Evolutionary conservation across 1,284 basidiomycete species (phyloP).

Genomic region (Ustilago cynodontis): DNA sequence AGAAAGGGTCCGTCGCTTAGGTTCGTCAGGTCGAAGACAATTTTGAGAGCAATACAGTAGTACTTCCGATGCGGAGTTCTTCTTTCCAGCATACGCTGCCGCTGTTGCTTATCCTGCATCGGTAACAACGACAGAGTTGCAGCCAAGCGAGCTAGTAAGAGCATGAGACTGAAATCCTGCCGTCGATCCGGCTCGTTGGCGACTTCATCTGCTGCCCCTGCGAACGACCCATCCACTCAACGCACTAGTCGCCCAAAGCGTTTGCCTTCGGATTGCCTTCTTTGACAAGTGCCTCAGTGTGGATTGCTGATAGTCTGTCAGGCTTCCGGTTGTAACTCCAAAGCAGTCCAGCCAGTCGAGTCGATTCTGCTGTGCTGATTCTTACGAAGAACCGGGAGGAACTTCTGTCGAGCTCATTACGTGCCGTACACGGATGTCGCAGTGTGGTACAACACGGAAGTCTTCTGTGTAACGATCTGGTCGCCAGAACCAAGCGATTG

Average conservation of each 20-base stretch:
- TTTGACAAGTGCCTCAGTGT: not conserved
- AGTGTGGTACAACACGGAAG: not conserved
- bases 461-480: not conserved
- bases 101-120: constrained; percentile 1
- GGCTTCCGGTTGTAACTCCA: too few relatives aligned
- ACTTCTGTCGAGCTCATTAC: too few relatives aligned
- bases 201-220: not conserved
- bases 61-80: constrained; percentile 4
- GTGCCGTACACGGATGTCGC: too few relatives aligned
- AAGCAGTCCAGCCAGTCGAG: too few relatives aligned
- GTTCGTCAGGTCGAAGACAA: constrained; percentile 8
- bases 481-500: not conserved
- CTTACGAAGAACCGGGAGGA: too few relatives aligned
- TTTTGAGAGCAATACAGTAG: not conserved
- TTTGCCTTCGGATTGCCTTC: not conserved
- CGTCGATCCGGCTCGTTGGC: not conserved
- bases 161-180: not conserved
- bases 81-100: not conserved
- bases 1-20: constrained; percentile 32
- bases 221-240: not conserved
- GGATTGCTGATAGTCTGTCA: too few relatives aligned
- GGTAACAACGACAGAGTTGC: not conserved
- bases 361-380: too few relatives aligned
- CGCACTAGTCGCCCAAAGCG: not conserved
- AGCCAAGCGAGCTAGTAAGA: not conserved